phyloP scores from a whole-genome alignment of 768 basidiomycete species.

The Psilocybe azurescens region DNA sequence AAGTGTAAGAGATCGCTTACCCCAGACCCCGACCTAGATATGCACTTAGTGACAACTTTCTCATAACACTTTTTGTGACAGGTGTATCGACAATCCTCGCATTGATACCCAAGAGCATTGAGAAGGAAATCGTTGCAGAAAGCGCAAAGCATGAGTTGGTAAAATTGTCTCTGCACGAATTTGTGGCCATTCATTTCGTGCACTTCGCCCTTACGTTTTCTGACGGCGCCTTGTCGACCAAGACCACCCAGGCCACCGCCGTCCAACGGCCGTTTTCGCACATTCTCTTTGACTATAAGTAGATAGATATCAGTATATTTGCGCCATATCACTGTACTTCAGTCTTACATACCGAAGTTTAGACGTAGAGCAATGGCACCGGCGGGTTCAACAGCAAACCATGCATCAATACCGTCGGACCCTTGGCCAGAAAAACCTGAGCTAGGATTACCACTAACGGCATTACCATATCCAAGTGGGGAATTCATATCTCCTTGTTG shows the following conservation, averaged over 20 bases:
- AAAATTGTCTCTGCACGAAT: conserved; percentile 96
- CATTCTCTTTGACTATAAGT: conserved; percentile 91
- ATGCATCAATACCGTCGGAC: conserved; percentile 89
- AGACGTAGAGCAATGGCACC: conserved; percentile 87
- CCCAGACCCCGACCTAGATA: conserved; percentile 94
- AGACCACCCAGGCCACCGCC: conserved; percentile 82
- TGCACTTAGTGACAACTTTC: conserved; percentile 99
- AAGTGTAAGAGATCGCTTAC: conserved; percentile 51
- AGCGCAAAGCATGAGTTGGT: conserved; percentile 97
- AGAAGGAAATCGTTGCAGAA: conserved; percentile 98
- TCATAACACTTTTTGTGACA: conserved; percentile 99
- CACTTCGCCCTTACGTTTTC: conserved; percentile 97
- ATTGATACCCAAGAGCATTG: conserved; percentile 97
- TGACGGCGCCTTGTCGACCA: conserved; percentile 96
- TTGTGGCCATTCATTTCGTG: conserved; percentile 99
- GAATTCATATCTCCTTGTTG: conserved; percentile 50
- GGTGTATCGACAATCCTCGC: conserved; percentile 98
- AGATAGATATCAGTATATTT: conserved; percentile 15
- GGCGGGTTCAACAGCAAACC: conserved; percentile 98
- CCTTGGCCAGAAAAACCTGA: conserved; percentile 41
- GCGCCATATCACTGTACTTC: conserved; percentile 8
- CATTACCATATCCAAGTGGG: conserved; percentile 53
- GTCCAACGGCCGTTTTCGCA: conserved; percentile 94
- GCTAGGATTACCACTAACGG: conserved; percentile 38
- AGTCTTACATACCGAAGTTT: conserved; percentile 81